Evolutionary conservation across 2,329 filamentous ascomycete genomes (phyloP).

Genomic region (Aureobasidium sp.): DNA sequence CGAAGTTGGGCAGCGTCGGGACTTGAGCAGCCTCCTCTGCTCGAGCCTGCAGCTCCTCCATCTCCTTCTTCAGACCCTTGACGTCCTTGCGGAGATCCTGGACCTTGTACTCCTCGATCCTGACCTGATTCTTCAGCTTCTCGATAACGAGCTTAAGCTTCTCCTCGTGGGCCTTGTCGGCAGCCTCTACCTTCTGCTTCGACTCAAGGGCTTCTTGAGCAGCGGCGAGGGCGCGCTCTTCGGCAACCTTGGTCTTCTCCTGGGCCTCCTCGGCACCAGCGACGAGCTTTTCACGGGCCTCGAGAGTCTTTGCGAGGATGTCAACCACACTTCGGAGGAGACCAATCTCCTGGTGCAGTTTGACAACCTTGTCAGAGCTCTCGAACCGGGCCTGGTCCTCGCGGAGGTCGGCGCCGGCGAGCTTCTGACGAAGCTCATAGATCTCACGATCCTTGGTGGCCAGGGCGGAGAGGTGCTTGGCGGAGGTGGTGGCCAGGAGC

Average conservation of each 20-base stretch:
- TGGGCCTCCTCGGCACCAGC: not conserved
- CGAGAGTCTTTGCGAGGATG: not conserved
- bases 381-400: not conserved
- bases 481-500: not conserved
- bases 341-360: not conserved
- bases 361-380: not conserved
- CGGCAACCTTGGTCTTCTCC: not conserved
- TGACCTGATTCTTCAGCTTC: not conserved
- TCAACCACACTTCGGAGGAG: not conserved
- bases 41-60: not conserved
- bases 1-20: not conserved
- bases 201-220: not conserved
- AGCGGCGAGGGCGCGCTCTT: not conserved
- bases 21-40: not conserved
- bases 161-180: constrained; percentile 1
- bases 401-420: not conserved
- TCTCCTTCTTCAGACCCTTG: not conserved
- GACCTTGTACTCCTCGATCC: not conserved
- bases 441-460: not conserved
- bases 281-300: not conserved
- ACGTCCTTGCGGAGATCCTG: not conserved
- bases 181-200: constrained; percentile 3
- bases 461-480: not conserved
- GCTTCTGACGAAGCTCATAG: not conserved
- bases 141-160: not conserved